These are phyloP conservation scores for Rutstroemia sp. DNA, from an alignment of 2,329 filamentous ascomycete species.

Conservation along the genomic window DNA sequence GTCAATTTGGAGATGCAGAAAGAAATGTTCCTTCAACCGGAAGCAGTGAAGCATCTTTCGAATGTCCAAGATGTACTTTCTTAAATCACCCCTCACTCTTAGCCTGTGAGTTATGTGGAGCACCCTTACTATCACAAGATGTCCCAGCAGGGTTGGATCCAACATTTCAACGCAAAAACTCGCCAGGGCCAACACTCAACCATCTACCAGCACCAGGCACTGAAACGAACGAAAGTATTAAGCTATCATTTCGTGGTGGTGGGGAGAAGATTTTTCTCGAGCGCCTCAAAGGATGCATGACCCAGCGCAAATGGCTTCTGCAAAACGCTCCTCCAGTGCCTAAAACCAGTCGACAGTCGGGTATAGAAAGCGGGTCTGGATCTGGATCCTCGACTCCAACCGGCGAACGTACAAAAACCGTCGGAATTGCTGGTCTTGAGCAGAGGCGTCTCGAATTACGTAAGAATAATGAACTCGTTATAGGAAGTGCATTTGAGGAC, in stretches of 20 bases:
- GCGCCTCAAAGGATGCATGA: slow-evolving; percentile 75
- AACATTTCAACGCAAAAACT: slow-evolving; percentile 52
- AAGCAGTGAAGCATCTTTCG: slow-evolving; percentile 38
- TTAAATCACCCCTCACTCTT: slow-evolving; percentile 81
- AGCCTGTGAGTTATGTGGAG: slow-evolving; percentile 87
- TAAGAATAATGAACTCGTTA: slow-evolving; percentile 88
- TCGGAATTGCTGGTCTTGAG: slow-evolving; percentile 89
- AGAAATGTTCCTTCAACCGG: not conserved
- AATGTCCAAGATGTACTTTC: slow-evolving; percentile 88
- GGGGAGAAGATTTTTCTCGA: slow-evolving; percentile 90
- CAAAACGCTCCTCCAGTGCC: slow-evolving; percentile 85
- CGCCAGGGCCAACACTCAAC: slow-evolving; percentile 64
- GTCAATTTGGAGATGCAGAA: not conserved
- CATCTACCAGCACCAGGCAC: slow-evolving; percentile 28
- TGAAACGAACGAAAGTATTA: slow-evolving; percentile 68
- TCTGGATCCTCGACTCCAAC: slow-evolving; percentile 27
- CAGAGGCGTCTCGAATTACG: slow-evolving; percentile 75
- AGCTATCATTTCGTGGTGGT: slow-evolving; percentile 83
- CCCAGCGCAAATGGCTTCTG: slow-evolving; percentile 92
- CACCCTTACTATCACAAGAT: slow-evolving; percentile 55
- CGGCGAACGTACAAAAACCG: slow-evolving; percentile 47
- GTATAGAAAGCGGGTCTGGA: slow-evolving; percentile 31
- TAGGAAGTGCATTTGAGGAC: slow-evolving; percentile 92
- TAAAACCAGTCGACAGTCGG: slow-evolving; percentile 39
- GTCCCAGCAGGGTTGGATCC: slow-evolving; percentile 35